phyloP scores from a whole-genome alignment of 1,284 basidiomycete genomes.

The Pascua sp. region DNA sequence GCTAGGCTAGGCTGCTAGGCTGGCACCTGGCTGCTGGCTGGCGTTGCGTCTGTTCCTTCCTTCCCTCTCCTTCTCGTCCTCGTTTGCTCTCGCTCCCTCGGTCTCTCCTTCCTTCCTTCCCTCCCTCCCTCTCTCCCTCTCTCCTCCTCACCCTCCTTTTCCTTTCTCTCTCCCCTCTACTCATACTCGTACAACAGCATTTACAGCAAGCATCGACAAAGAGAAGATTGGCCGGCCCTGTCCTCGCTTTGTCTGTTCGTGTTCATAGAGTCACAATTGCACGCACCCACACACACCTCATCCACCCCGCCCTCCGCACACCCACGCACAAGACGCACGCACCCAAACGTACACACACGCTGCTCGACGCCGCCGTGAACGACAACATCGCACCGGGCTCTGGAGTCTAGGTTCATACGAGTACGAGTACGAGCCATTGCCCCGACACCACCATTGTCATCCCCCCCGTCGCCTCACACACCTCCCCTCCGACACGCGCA shows the following conservation, averaged over 20 bases:
- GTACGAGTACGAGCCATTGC: too few relatives aligned
- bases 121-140: constrained; percentile 1
- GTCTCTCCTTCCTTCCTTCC: constrained; percentile 3
- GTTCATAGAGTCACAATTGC: constrained; percentile 5
- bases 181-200: not conserved
- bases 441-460: not conserved
- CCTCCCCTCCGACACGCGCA: not conserved
- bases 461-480: not conserved
- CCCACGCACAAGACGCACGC: too few relatives aligned
- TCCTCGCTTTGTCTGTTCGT: not conserved
- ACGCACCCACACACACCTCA: not conserved
- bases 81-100: not conserved
- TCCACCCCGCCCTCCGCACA: not conserved
- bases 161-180: not conserved
- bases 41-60: not conserved
- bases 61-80: not conserved
- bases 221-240: too few relatives aligned
- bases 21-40: too few relatives aligned
- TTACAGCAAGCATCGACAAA: too few relatives aligned
- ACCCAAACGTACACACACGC: too few relatives aligned
- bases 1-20: too few relatives aligned
- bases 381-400: too few relatives aligned
- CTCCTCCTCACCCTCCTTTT: constrained; percentile 3
- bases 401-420: too few relatives aligned
- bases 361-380: too few relatives aligned